phyloP scores from a whole-genome alignment of 331 rosid genomes.

The Spiraea crenata region DNA sequence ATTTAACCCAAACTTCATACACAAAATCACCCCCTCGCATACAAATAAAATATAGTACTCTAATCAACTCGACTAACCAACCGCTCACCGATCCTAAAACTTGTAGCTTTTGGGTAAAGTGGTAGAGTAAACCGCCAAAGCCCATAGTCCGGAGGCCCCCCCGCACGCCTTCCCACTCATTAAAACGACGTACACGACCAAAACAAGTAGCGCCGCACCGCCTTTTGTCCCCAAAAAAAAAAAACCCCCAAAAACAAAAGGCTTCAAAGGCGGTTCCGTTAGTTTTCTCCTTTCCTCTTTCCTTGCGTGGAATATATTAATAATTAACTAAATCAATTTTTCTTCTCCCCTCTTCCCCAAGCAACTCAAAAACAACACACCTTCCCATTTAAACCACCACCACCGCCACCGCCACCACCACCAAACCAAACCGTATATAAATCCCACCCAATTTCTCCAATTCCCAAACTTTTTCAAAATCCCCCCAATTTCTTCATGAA shows the following conservation, averaged over 20 bases:
- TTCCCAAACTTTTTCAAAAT: too few relatives aligned
- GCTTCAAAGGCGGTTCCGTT: constrained; percentile 27
- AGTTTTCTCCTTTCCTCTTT: constrained; percentile 2
- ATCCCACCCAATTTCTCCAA: too few relatives aligned
- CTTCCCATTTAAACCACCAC: neutral
- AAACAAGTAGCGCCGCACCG: constrained; percentile 35
- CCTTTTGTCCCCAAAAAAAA: neutral
- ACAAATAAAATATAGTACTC: too few relatives aligned
- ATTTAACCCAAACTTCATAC: too few relatives aligned
- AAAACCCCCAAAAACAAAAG: too few relatives aligned
- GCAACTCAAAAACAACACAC: neutral
- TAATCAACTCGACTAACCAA: too few relatives aligned
- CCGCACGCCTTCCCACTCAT: too few relatives aligned
- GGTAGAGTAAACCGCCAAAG: neutral
- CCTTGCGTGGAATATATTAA: neutral
- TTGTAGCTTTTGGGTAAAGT: neutral
- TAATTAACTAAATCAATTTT: neutral
- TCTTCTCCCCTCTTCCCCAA: constrained; percentile 5
- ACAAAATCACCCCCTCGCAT: too few relatives aligned
- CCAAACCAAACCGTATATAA: neutral
- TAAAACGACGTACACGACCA: neutral
- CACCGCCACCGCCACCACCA: neutral
- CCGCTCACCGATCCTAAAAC: too few relatives aligned
- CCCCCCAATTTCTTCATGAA: too few relatives aligned
- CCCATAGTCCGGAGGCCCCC: neutral